Base-by-base conservation (phyloP, 495 filamentous ascomycete genomes). In the Collariella sp. region DNA sequence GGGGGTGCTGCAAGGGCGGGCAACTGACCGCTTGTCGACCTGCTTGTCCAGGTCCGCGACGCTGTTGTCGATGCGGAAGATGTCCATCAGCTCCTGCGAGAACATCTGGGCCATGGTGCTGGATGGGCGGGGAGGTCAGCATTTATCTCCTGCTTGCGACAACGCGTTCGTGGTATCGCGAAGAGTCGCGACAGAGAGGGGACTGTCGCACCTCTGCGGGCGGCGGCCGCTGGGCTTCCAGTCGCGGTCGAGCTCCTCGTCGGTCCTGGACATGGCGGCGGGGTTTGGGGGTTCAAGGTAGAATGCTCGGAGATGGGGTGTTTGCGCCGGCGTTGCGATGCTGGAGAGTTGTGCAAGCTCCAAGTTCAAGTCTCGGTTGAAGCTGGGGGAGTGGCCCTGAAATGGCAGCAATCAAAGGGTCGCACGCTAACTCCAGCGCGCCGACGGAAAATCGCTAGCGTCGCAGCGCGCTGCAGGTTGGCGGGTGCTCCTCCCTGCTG, bases 51-150 rank as follows among this genome's bases (percentile, higher is more conserved):
- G 78, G 54, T 87, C 79, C 61, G 86, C 82, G 55, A 96, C 72
- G 59, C 82, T 82, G 63, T 84, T 86, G 59, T 95, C 86, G 61
- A 93, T 83, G 59, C 83, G 79, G 69, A 97, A 97, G 56, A 90
- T 84, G 67, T 89, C 87, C 72, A 94, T 87, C 50, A 97, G 78
- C 63, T 87, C 86, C 22, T 83, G 74, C 29, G 88, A 89, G 75
- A 97, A 96, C 52, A 83, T 85, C 52, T 85, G 84, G 22, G 90
- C 91, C 68, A 95, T 83, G 51, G 87, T 91, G 54, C 91, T 96
- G 71, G 40, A 19, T 23, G 0, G 29, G 36, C 44, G 35, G 15
- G 22, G 2, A 33, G 20, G 56, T 67, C 45, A 62, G 65, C 38
- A 11, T 26, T 47, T 46, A 31, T 43, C n/a, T n/a, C n/a, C n/a